Evolutionary conservation across 345 rosid genomes (phyloP), one percentile per base, ranked within the genome.

Genomic region (Cardiospermum halicacabum): DNA sequence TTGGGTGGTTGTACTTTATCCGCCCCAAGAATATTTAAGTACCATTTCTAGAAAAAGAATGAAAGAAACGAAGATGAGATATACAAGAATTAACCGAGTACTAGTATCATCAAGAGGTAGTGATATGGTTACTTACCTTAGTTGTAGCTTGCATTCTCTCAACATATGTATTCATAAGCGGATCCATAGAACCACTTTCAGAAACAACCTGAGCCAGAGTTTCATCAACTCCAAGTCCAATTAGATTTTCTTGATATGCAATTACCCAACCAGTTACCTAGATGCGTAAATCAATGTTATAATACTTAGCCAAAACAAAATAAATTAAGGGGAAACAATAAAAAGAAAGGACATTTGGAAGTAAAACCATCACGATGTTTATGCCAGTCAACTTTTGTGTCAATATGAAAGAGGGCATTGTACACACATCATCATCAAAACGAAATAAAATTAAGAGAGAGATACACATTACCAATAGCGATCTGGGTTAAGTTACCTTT

Each of bases 81-180:
- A 18, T 21, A 47, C 7, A 43, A 47, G 24, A 12, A 30, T 25
- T 68, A 57, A 47, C 51, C 30, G 58, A 43, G 27, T 12, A 56
- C 26, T 3, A 50, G 25, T 28, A 63, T 37, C 36, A 64, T 3
- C 22, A 65, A n/a, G 22, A 32, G 64, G 40, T 27, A 42, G 53
- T 37, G 25, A 28, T 30, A 15, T 36, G 18, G 30, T 47, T 47
- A 47, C 10, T 77, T 80, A 95, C 99, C 95, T 71, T 88, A 43
- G 93, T 95, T 63, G 99, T 95, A 62, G 96, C 97, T 84, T 89
- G 99, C 96, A 91, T 95, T 83, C 99, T 78, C 85, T 95, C 96
- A 55, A 95, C 90, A 77, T 95, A 95, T 25, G 97, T 77, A 72
- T 95, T 87, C 99, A 95, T 95, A 65, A 95, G 82, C 63, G 99